Evolutionary conservation across 83 land plant genomes (phyloP).

Genomic region (Thuja plicata): DNA sequence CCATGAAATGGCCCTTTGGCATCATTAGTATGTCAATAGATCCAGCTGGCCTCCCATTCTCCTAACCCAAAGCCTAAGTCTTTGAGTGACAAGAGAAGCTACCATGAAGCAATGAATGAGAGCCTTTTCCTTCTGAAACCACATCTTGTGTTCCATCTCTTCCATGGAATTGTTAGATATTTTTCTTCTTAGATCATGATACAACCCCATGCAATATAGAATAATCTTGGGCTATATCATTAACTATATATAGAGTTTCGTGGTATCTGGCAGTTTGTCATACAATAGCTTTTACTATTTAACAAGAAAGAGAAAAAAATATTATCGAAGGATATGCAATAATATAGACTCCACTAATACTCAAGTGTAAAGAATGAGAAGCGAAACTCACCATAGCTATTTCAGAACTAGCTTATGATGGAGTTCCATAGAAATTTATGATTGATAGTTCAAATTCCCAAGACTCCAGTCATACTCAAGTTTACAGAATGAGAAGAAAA

Average conservation of each 20-base stretch:
- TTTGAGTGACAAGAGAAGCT: not conserved
- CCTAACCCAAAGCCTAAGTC: not conserved
- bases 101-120: no score
- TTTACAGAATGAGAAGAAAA: not conserved
- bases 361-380: not conserved
- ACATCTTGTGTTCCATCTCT: no score
- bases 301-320: not conserved
- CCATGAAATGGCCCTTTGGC: no score
- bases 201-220: not conserved
- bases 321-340: not conserved
- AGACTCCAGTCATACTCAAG: not conserved
- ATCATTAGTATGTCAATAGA: no score
- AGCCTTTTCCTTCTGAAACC: no score
- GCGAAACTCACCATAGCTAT: constrained; percentile 32
- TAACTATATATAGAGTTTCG: not conserved
- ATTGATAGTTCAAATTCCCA: constrained; percentile 21
- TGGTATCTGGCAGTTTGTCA: not conserved
- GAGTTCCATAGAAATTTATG: constrained; percentile 7
- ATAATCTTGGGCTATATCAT: not conserved
- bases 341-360: not conserved
- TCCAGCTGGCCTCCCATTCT: no score
- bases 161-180: not conserved
- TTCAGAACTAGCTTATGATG: constrained; percentile 8
- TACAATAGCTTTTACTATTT: not conserved
- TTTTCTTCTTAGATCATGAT: not conserved